A percentile compares a stretch with the other conserved stretches of the same genome.
These are phyloP conservation scores for Phaeoacremonium minimum DNA, from an alignment of 2,329 filamentous ascomycete genomes.

Conservation along the genomic window DNA sequence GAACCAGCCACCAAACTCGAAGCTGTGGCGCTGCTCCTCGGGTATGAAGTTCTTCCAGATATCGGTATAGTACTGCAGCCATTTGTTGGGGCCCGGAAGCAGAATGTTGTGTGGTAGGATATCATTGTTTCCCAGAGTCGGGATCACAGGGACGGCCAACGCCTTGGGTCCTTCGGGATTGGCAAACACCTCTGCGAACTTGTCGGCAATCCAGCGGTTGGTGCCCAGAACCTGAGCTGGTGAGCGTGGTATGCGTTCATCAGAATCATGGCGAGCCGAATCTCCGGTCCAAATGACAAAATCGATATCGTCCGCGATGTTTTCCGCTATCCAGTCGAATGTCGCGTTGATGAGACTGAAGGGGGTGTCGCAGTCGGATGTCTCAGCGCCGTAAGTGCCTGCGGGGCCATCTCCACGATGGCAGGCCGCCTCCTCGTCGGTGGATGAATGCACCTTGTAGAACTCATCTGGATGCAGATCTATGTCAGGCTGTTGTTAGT, in stretches of 20 bases:
- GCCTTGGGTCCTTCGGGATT: slow-evolving; percentile 45
- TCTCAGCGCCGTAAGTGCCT: slow-evolving; percentile 79
- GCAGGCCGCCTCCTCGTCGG: slow-evolving; percentile 65
- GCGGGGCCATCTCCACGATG: slow-evolving; percentile 74
- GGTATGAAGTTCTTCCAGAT: slow-evolving; percentile 89
- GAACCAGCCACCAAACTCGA: slow-evolving; percentile 92
- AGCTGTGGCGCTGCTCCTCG: slow-evolving; percentile 85
- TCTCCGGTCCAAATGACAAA: slow-evolving; percentile 94
- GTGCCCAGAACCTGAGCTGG: slow-evolving; percentile 70
- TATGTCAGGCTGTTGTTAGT: slow-evolving; percentile 28
- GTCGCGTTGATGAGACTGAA: slow-evolving; percentile 78
- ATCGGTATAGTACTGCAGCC: slow-evolving; percentile 71
- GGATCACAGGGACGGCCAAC: slow-evolving; percentile 74
- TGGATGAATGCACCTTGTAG: slow-evolving; percentile 76
- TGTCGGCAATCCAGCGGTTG: slow-evolving; percentile 71
- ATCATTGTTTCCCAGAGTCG: slow-evolving; percentile 95
- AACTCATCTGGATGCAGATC: slow-evolving; percentile 90
- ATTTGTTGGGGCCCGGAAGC: slow-evolving; percentile 76
- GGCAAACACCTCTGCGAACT: slow-evolving; percentile 71
- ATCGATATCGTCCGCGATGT: slow-evolving; percentile 75
- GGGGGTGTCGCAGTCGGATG: slow-evolving; percentile 84
- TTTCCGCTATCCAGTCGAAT: slow-evolving; percentile 78
- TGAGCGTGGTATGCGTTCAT: slow-evolving; percentile 73
- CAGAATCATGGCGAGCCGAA: slow-evolving; percentile 83
- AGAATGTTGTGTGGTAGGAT: slow-evolving; percentile 97